phyloP scores from a whole-genome alignment of 352 stramenopile genomes.

The Phytophthora meadii region DNA sequence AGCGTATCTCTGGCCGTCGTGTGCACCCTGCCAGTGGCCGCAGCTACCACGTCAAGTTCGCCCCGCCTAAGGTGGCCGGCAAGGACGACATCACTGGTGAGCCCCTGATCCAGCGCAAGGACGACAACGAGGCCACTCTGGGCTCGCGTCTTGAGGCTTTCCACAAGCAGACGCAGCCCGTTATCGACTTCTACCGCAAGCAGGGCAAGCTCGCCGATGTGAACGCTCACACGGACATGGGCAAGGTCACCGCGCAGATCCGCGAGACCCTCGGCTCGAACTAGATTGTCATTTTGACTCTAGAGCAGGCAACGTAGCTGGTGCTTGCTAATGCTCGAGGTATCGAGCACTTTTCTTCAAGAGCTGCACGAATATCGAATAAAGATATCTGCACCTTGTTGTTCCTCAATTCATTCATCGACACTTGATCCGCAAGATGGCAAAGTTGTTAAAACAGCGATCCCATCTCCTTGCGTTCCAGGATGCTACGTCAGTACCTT shows the following conservation, averaged over 20 bases:
- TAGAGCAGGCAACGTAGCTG: conserved; percentile 21
- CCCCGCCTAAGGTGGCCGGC: conserved; percentile 91
- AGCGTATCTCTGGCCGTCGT: conserved; percentile 96
- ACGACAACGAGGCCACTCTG: conserved; percentile 96
- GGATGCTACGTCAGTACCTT: conserved; percentile 6
- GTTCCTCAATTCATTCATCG: conserved; percentile 13
- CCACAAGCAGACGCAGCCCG: conserved; percentile 97
- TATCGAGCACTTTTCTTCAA: conserved; percentile 3
- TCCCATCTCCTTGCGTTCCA: conserved; percentile 7
- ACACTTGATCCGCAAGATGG: neutral
- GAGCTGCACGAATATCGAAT: conserved; percentile 36
- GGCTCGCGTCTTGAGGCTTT: conserved; percentile 93
- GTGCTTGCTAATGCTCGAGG: conserved; percentile 22
- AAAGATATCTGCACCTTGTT: conserved; percentile 25
- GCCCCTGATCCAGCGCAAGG: conserved; percentile 96
- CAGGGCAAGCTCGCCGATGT: conserved; percentile 90
- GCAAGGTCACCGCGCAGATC: conserved; percentile 86
- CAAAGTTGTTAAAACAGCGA: conserved; percentile 6
- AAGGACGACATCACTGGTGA: conserved; percentile 96
- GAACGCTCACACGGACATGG: conserved; percentile 92
- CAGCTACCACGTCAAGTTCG: conserved; percentile 98
- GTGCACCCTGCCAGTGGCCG: conserved; percentile 96
- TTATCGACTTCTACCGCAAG: conserved; percentile 92
- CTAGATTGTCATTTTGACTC: conserved; percentile 50
- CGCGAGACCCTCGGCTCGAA: conserved; percentile 69